These are phyloP conservation scores for Novymonas esmeraldas DNA, from an alignment of 208 protist species.

Conservation along the genomic window DNA sequence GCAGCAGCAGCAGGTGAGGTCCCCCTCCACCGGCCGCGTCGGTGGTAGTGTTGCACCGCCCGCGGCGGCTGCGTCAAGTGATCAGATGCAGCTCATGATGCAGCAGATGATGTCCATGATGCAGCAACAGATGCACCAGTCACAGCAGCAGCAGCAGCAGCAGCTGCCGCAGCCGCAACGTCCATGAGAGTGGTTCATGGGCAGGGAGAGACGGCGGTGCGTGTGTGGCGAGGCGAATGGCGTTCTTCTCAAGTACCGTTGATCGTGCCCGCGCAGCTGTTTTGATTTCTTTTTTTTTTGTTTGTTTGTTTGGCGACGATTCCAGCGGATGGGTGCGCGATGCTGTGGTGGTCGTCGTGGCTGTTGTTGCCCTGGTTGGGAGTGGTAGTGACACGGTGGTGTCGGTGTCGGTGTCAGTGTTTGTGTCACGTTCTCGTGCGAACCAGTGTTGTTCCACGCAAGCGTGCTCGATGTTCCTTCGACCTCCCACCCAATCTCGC, in stretches of 20 bases:
- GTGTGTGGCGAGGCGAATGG: no score
- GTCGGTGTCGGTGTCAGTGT: no score
- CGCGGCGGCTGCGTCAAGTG: slow-evolving; percentile 11
- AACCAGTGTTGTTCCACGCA: no score
- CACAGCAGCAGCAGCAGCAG: slow-evolving; percentile 1
- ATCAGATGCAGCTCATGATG: slow-evolving; percentile 27
- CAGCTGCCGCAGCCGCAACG: not conserved
- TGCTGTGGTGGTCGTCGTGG: no score
- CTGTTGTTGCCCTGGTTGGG: no score
- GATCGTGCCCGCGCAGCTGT: not conserved
- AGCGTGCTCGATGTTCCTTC: no score
- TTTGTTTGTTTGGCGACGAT: not conserved
- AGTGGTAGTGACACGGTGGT: no score
- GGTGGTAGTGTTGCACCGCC: not conserved
- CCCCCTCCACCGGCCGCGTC: not conserved
- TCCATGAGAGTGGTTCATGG: no score
- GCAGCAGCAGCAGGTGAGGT: slow-evolving; percentile 17
- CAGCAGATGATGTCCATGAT: slow-evolving; percentile 45
- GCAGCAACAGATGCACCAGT: slow-evolving; percentile 38
- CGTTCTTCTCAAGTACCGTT: no score
- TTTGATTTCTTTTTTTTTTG: not conserved
- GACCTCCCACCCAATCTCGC: no score
- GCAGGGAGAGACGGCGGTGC: not conserved
- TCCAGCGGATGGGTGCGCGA: not conserved
- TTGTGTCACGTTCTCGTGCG: no score